Base-by-base conservation (phyloP, 2,329 filamentous ascomycete species). In the Fusarium brevicatenulatum region DNA sequence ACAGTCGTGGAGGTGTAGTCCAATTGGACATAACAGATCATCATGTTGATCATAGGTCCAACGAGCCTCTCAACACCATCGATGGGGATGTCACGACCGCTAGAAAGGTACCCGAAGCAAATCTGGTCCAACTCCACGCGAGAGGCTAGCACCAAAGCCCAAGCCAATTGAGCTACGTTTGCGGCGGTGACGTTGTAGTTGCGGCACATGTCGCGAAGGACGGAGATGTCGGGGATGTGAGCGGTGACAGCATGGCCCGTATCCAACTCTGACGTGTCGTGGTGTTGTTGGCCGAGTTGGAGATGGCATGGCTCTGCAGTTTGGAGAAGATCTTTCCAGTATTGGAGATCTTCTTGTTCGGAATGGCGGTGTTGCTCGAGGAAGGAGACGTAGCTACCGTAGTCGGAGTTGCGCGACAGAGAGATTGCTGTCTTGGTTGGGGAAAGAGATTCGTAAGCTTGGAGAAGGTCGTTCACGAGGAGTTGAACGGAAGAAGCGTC, bases 31-130 rank as follows among this genome's bases (percentile, higher is more conserved):
- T 50, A 37, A 1, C 42, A 58, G 8, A 58, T 58, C 55, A 50
- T 58, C 42, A 58, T 58, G 5, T 58, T 58, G 19, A 58, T 58
- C 55, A 58, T 58, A 4, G 55, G 55, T 4, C 55, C 55, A 4
- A 58, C 55, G 4, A 58, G 43, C 1, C 43, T 49, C 2, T 58
- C 55, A 15, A 58, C 43, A 11, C 43, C 32, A 19, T 50, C 32
- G 25, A 58, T 50, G 1, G 55, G 55, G 16, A 58, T 58, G 5
- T 58, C 55, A 1, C 55, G 55, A 9, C 55, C 55, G 6, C 55
- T 58, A 2, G 55, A 58, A n/a, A 58, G 55, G 4, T 58, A 58
- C 0, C 55, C 55, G 1, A 50, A 58, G 9, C 55, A 58, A 13
- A 58, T 58, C 3, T 58, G 55, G 21, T 28, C 30, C 42, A 58